Evolutionary conservation across 345 rosid genomes (phyloP).

Genomic region (Salix viminalis): DNA sequence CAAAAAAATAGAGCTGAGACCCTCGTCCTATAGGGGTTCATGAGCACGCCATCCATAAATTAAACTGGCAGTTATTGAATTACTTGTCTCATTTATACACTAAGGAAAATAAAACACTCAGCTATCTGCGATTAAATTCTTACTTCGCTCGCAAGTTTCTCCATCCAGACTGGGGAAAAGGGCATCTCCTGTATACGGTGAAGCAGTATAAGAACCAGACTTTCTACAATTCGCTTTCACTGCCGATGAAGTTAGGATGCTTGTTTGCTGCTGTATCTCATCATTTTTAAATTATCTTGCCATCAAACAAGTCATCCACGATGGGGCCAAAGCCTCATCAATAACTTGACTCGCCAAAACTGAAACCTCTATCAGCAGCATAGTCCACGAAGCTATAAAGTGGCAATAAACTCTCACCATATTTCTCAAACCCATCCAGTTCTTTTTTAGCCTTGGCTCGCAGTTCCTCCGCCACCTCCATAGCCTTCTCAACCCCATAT

Average conservation of each 20-base stretch:
- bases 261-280: background rate
- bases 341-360: slow-evolving; percentile 9
- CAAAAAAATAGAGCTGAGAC: too few relatives aligned
- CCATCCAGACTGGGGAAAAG: too few relatives aligned
- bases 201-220: background rate
- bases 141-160: too few relatives aligned
- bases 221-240: background rate
- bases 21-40: too few relatives aligned
- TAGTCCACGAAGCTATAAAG: slow-evolving; percentile 83
- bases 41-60: too few relatives aligned
- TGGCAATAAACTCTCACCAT: slow-evolving; percentile 54
- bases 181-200: background rate
- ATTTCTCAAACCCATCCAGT: slow-evolving; percentile 58
- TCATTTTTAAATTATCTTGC: background rate
- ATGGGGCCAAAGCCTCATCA: background rate
- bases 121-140: too few relatives aligned
- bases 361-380: slow-evolving; percentile 62
- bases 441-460: slow-evolving; percentile 54
- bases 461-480: slow-evolving; percentile 68
- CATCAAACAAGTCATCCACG: background rate
- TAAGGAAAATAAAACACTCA: too few relatives aligned
- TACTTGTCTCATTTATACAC: too few relatives aligned
- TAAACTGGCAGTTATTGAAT: too few relatives aligned
- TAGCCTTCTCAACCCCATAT: slow-evolving; percentile 60
- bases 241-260: background rate